Evolutionary conservation across 257 asterid species (phyloP), one percentile per base, ranked within the genome.

Genomic region (Lycium ferocissimum): DNA sequence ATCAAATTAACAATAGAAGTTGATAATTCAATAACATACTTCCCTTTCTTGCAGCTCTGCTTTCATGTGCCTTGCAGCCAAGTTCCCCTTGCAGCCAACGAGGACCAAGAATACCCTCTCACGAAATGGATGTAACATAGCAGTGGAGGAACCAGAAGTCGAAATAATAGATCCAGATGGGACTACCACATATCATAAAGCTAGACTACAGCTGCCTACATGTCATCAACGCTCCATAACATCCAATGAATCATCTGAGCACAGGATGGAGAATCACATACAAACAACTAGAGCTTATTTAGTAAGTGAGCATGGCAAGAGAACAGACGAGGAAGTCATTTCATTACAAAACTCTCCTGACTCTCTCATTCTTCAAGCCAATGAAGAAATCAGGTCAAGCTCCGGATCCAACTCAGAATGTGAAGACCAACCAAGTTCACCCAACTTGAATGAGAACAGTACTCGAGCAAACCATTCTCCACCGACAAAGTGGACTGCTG

Each of bases 21-120:
- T 38, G 57, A 79, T 51, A 49, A 80, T 51, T 70, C 83, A 54
- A 8, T 14, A 78, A 8, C n/a, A 7, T 53, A 33, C 18, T 33
- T 80, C 35, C 69, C 38, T 72, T 83, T 83, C 82, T 73, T 86
- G 94, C 97, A 96, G 99, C 91, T 95, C 98, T 84, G 99, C 98
- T 70, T 96, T 91, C 89, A 96, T 96, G 97, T 90, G 92, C 86
- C 95, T 96, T 85, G 98, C 95, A 83, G 93, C 98, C 83, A 92
- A 90, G 91, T 96, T 96, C 91, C 97, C 99, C 66, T 11, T 83
- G 76, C 90, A 88, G 81, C 83, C 91, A 62, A 81, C 87, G 47
- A 57, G 86, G 81, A 81, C 76, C 54, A 71, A 85, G 37, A 81
- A 70, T 69, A 84, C 86, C 67, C 83, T 83, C 84, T 57, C 83